These are phyloP conservation scores for Plasmopara viticola DNA, from an alignment of 352 stramenopile species.

Conservation along the genomic window DNA sequence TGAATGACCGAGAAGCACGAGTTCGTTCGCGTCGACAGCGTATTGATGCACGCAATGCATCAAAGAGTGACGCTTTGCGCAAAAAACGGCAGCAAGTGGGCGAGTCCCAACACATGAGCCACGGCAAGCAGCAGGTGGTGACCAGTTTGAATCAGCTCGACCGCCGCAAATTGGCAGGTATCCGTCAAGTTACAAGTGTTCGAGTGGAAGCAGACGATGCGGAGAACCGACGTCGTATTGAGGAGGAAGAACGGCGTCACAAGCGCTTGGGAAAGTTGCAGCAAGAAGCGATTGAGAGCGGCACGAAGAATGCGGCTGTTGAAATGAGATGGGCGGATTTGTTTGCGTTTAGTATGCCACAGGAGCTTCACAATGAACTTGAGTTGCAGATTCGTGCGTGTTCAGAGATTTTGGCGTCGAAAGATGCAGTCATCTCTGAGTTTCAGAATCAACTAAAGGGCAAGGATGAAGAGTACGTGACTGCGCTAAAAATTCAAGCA, in stretches of 20 bases:
- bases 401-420: slow-evolving; percentile 86
- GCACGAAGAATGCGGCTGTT: slow-evolving; percentile 88
- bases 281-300: slow-evolving; percentile 86
- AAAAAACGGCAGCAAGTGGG: slow-evolving; percentile 61
- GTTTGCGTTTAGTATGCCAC: slow-evolving; percentile 90
- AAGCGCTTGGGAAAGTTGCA: slow-evolving; percentile 80
- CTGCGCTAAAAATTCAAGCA: slow-evolving; percentile 83
- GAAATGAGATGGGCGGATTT: slow-evolving; percentile 91
- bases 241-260: slow-evolving; percentile 87
- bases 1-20: slow-evolving; percentile 53
- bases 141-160: slow-evolving; percentile 77
- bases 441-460: slow-evolving; percentile 89
- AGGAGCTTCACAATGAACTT: slow-evolving; percentile 89
- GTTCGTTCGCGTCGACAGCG: slow-evolving; percentile 58
- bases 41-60: slow-evolving; percentile 73
- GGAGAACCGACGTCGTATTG: slow-evolving; percentile 85
- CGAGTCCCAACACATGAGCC: slow-evolving; percentile 63
- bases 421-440: slow-evolving; percentile 84
- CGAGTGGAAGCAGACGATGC: slow-evolving; percentile 85
- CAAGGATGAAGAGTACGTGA: slow-evolving; percentile 95
- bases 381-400: slow-evolving; percentile 84
- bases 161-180: slow-evolving; percentile 62
- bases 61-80: slow-evolving; percentile 69
- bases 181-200: slow-evolving; percentile 89
- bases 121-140: slow-evolving; percentile 67